Evolutionary conservation across 2,329 filamentous ascomycete genomes (phyloP).

Genomic region (Pyrenochaeta sp.): DNA sequence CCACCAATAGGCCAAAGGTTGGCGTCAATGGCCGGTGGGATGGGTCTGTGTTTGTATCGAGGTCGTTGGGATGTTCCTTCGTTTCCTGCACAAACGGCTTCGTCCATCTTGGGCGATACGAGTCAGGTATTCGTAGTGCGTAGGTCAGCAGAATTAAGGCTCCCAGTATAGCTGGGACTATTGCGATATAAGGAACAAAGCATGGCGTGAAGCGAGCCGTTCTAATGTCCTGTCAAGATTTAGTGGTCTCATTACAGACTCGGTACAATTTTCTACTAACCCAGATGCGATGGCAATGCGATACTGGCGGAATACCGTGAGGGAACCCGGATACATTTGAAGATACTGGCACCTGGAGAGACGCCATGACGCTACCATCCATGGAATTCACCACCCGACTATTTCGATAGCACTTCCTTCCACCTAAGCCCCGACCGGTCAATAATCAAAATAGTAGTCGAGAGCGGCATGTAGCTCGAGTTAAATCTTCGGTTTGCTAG

Average conservation of each 20-base stretch:
- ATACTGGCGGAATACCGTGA: conserved; percentile 26
- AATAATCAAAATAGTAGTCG: conserved; percentile 10
- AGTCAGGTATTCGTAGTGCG: conserved; percentile 39
- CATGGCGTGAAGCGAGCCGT: conserved; percentile 52
- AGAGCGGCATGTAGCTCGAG: conserved; percentile 24
- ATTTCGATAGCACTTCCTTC: conserved; percentile 28
- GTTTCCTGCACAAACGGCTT: conserved; percentile 57
- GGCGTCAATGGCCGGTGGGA: conserved; percentile 36
- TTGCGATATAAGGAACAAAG: conserved; percentile 51
- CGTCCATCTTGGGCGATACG: conserved; percentile 59
- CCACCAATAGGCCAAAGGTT: conserved; percentile 34
- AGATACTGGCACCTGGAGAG: conserved; percentile 32
- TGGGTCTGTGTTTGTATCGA: conserved; percentile 40
- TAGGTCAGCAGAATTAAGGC: conserved; percentile 50
- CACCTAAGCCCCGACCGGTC: conserved; percentile 29
- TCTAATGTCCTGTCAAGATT: conserved; percentile 40
- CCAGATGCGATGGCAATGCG: conserved; percentile 40
- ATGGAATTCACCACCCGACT: conserved; percentile 10
- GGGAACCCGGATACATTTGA: conserved; percentile 7
- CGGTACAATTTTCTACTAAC: conserved; percentile 15
- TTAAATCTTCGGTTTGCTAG: conserved; percentile 6
- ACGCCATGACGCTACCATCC: conserved; percentile 30
- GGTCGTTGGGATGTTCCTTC: conserved; percentile 38
- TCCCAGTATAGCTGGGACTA: conserved; percentile 49
- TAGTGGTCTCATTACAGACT: conserved; percentile 7